Evolutionary conservation across 352 stramenopile species (phyloP), one percentile per base, ranked within the genome.

Genomic region (Pythium dissimile): DNA sequence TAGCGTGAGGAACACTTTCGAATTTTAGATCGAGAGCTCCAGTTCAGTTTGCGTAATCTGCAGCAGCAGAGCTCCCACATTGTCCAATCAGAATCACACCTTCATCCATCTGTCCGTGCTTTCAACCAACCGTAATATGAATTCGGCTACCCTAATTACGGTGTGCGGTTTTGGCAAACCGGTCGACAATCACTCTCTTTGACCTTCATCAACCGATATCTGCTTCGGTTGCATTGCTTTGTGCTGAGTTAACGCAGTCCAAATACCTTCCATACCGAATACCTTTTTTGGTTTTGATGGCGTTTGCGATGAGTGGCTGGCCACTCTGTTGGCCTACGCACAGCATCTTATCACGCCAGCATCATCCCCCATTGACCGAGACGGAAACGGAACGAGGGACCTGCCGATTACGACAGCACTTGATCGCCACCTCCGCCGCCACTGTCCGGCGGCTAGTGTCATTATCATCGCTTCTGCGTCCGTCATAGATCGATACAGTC

Each of bases 311-410:
- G 38, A 21, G 39, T 44, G 20, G 32, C n/a, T 27, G 27, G 44
- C 44, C 34, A 41, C 42, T 32, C 9, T 2, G 16, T 23, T 20
- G 51, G 38, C 28, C 50, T 28, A 32, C 49, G 11, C 20, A n/a
- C 16, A 13, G 30, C 31, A 10, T 37, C 51, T 59, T 24, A 43
- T 59, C 51, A 59, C 50, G 50, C 5, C 51, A 37, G 49, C 49
- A 56, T 56, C 49, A 24, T 8, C 35, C n/a, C 13, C n/a, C 27
- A 26, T n/a, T n/a, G 45, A 47, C 35, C 1, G 20, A 35, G 32
- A 27, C 31, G 32, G 20, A 26, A 57, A 59, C 41, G 52, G 52
- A 46, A 46, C 34, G 45, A 24, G 23, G 30, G n/a, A n/a, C n/a
- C n/a, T n/a, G 8, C 35, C 26, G 18, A 58, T 49, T 49, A 47